A percentile compares a stretch with the other conserved stretches of the same genome.
Evolutionary conservation across 2,329 filamentous ascomycete species (phyloP).

Genomic region (Clonostachys sp.): DNA sequence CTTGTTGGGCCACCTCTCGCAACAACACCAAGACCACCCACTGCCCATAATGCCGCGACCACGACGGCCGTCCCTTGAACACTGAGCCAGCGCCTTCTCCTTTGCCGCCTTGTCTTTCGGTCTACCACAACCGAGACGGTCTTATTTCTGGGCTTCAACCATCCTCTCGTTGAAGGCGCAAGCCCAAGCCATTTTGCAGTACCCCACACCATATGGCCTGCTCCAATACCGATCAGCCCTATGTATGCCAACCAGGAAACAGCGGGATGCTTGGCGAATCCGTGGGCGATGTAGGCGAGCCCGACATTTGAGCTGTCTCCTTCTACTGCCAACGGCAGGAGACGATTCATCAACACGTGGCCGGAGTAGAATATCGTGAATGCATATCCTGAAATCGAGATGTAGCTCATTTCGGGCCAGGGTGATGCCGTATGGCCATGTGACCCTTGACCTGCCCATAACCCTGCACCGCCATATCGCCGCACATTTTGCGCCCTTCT

Average conservation of each 20-base stretch:
- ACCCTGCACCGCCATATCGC: conserved; percentile 61
- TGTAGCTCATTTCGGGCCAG: conserved; percentile 71
- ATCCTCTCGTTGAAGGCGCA: conserved; percentile 51
- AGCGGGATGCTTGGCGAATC: conserved; percentile 67
- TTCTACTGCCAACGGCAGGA: conserved; percentile 70
- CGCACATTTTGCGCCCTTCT: conserved; percentile 66
- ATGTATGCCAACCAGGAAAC: conserved; percentile 66
- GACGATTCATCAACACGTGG: conserved; percentile 73
- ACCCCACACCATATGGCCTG: conserved; percentile 80
- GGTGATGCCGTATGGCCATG: conserved; percentile 34
- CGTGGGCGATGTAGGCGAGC: conserved; percentile 78
- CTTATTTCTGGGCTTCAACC: conserved; percentile 14
- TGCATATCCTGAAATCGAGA: conserved; percentile 68
- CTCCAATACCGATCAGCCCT: conserved; percentile 61
- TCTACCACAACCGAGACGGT: conserved; percentile 37
- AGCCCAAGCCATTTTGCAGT: conserved; percentile 75
- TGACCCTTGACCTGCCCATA: too few species aligned
- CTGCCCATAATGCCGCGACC: conserved; percentile 69
- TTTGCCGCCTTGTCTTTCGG: conserved; percentile 44
- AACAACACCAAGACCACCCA: conserved; percentile 74
- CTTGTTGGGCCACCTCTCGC: conserved; percentile 63
- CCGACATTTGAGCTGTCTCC: conserved; percentile 85
- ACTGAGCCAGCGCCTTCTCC: conserved; percentile 64
- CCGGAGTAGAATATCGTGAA: conserved; percentile 61
- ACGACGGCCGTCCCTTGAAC: conserved; percentile 62